Evolutionary conservation across 2,329 filamentous ascomycete species (phyloP).

Genomic region (Colletotrichum chrysophilum): DNA sequence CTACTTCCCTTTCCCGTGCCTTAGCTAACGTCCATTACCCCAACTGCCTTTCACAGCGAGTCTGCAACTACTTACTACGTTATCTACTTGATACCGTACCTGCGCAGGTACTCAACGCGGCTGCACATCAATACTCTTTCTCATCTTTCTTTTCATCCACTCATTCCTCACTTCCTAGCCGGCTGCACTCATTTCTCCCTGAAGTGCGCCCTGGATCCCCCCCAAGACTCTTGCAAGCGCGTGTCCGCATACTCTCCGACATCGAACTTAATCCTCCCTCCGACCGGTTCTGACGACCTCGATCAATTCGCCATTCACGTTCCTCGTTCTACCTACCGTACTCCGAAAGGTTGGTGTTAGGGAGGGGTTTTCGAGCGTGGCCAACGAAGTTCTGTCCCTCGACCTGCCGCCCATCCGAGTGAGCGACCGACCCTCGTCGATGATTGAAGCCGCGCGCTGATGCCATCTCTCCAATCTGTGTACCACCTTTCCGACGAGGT

Average conservation of each 20-base stretch:
- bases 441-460: conserved; percentile 18
- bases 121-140: neutral
- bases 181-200: neutral
- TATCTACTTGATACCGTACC: neutral
- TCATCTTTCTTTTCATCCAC: neutral
- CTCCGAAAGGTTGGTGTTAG: neutral
- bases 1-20: neutral
- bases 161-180: neutral
- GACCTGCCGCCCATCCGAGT: neutral
- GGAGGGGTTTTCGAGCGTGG: neutral
- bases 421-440: conserved; percentile 1
- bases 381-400: neutral
- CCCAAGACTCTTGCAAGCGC: neutral
- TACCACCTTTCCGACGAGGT: conserved; percentile 19
- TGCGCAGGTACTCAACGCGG: neutral
- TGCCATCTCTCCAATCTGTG: conserved; percentile 15
- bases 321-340: neutral
- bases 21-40: neutral
- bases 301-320: neutral
- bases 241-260: neutral
- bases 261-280: neutral
- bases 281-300: neutral
- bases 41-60: neutral
- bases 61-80: neutral
- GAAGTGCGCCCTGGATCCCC: neutral